Evolutionary conservation across 345 rosid species (phyloP).

Genomic region (Turritis glabra): DNA sequence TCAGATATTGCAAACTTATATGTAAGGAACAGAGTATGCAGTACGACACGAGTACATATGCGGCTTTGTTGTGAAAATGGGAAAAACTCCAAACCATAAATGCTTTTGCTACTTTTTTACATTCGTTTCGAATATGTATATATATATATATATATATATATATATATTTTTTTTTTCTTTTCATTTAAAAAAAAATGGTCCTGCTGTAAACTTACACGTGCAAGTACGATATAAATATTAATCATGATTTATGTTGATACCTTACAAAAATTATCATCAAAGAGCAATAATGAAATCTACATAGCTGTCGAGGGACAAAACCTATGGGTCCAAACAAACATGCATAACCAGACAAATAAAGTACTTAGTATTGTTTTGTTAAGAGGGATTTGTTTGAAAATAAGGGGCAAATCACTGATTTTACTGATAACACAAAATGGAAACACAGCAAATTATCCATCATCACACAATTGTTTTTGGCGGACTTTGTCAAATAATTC

Average conservation of each 20-base stretch:
- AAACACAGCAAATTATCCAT: not conserved
- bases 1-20: conserved; percentile 35
- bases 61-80: conserved; percentile 38
- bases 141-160: too few species aligned
- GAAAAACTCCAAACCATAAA: conserved; percentile 42
- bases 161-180: not conserved
- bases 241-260: conserved; percentile 25
- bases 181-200: not conserved
- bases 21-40: conserved; percentile 38
- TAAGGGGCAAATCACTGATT: conserved; percentile 25
- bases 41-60: conserved; percentile 39
- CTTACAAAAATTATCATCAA: conserved; percentile 34
- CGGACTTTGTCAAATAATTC: not conserved
- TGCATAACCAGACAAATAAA: conserved; percentile 21
- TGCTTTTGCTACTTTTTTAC: conserved; percentile 37
- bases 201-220: conserved; percentile 41
- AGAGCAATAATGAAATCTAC: conserved; percentile 35
- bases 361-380: conserved; percentile 13
- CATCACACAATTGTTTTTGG: not conserved
- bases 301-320: conserved; percentile 42
- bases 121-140: not conserved
- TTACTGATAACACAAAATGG: not conserved
- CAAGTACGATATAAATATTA: conserved; percentile 39
- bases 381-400: conserved; percentile 23
- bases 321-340: conserved; percentile 42